phyloP scores from a whole-genome alignment of 257 asterid species.

The Orobanche coerulescens region DNA sequence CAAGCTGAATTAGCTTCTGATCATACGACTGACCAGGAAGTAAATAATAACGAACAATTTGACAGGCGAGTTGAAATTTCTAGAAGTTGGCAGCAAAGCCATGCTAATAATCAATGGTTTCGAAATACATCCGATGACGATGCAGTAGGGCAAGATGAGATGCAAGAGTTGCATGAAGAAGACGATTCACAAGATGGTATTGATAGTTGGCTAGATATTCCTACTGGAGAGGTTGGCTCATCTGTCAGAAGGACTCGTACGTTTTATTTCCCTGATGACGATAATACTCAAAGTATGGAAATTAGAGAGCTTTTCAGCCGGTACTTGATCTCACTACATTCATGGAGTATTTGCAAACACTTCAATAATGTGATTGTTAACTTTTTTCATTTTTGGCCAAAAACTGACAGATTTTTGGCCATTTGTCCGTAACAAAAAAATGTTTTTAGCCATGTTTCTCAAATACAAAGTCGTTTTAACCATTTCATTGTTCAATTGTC shows the following conservation, averaged over 20 bases:
- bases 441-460: too few species aligned
- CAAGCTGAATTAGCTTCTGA: constrained; percentile 24
- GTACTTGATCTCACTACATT: constrained; percentile 27
- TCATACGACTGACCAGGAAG: constrained; percentile 24
- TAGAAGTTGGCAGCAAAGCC: background rate
- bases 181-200: constrained; percentile 55
- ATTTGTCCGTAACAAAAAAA: too few species aligned
- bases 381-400: too few species aligned
- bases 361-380: too few species aligned
- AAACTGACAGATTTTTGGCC: too few species aligned
- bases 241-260: constrained; percentile 37
- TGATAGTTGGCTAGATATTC: constrained; percentile 62
- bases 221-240: constrained; percentile 47
- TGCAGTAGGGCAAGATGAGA: constrained; percentile 20
- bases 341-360: background rate
- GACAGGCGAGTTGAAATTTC: constrained; percentile 16
- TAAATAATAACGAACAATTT: constrained; percentile 28
- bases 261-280: constrained; percentile 52
- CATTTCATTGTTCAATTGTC: too few species aligned
- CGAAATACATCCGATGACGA: background rate
- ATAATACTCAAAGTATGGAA: constrained; percentile 57
- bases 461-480: too few species aligned
- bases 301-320: constrained; percentile 83
- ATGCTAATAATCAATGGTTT: background rate
- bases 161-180: constrained; percentile 46